Conservation (phyloP, 116 monocot species). For the Dioscorea cayenensis region DNA sequence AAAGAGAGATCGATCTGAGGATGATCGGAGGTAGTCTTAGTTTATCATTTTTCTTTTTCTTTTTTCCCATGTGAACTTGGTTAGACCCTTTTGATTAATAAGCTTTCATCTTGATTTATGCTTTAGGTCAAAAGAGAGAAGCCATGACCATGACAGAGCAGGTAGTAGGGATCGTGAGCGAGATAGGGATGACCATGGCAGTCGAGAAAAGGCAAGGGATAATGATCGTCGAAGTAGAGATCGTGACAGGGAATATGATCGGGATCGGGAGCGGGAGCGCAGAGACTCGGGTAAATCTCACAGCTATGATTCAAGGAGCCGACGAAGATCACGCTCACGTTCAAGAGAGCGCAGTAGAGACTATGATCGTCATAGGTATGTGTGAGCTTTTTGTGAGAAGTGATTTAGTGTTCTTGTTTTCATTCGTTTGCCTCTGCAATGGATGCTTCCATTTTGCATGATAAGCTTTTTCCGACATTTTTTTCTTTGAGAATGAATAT, state of each 20-base stretch:
- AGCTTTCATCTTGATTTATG: not conserved
- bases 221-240: conserved; percentile 44
- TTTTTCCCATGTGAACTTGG: too few relatives aligned
- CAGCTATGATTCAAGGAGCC: conserved; percentile 46
- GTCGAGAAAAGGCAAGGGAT: conserved; percentile 46
- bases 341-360: conserved; percentile 57
- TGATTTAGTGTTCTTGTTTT: not conserved
- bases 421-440: not conserved
- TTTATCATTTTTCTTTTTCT: not conserved
- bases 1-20: conserved; percentile 38
- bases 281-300: conserved; percentile 43
- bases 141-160: conserved; percentile 26
- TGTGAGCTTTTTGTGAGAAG: not conserved
- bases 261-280: conserved; percentile 42
- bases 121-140: conserved; percentile 56
- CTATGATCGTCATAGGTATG: conserved; percentile 66
- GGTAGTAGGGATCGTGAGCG: conserved; percentile 33
- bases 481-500: too few relatives aligned
- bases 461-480: too few relatives aligned
- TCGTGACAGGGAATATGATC: conserved; percentile 41
- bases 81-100: not conserved
- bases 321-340: conserved; percentile 54
- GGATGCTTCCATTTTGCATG: too few relatives aligned
- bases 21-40: conserved; percentile 41
- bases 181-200: conserved; percentile 41